Percentiles rank a stretch among this genome's conserved stretches.
phyloP scores from a whole-genome alignment of 75 land plant species.

The Cunninghamia lanceolata region DNA sequence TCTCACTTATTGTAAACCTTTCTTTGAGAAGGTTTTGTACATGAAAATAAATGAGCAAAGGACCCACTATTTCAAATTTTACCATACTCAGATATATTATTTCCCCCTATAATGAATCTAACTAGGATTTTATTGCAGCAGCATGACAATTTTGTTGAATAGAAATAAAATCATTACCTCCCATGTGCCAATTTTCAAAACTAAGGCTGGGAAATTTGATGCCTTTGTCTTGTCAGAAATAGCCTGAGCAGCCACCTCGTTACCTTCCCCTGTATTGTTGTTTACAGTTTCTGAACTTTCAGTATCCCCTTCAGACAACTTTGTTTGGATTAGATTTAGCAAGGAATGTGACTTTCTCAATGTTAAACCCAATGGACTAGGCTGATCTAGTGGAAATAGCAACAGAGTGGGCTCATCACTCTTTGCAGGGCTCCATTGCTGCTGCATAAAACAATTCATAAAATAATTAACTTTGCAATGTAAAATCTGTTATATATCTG shows the following conservation, averaged over 20 bases:
- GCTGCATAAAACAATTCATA: background rate
- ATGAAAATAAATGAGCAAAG: background rate
- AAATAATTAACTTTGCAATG: background rate
- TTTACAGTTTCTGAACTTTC: background rate
- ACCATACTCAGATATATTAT: background rate
- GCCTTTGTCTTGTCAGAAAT: conserved; percentile 67
- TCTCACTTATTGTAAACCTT: background rate
- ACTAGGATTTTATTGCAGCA: background rate
- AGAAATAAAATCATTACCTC: conserved; percentile 39
- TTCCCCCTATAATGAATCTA: background rate
- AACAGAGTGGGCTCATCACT: background rate
- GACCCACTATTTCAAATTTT: background rate
- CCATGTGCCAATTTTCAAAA: conserved; percentile 68
- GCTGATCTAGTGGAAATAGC: conserved; percentile 25
- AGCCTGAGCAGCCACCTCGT: conserved; percentile 9
- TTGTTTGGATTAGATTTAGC: conserved; percentile 45
- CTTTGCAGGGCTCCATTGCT: background rate
- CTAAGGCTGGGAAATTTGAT: conserved; percentile 56
- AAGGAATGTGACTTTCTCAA: conserved; percentile 61
- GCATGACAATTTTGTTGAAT: background rate
- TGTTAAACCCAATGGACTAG: conserved; percentile 64
- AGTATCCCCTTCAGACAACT: conserved; percentile 14
- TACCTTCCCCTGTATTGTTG: background rate
- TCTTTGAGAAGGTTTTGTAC: background rate
- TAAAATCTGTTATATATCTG: background rate